Evolutionary conservation across 306 rosid species (phyloP).

Genomic region (Acacia confusa): DNA sequence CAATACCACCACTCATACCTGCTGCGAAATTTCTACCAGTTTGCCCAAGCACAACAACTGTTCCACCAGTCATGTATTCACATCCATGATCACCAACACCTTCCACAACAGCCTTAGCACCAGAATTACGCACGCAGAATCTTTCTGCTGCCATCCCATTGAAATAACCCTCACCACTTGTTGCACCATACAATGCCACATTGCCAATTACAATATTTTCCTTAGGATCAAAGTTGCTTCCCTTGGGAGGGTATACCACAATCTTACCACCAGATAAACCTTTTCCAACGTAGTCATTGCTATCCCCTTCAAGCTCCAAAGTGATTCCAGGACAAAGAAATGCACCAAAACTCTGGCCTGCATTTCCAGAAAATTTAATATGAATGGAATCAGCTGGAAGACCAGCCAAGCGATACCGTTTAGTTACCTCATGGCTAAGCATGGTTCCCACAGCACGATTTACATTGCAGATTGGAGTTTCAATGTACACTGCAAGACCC

Average conservation of each 20-base stretch:
- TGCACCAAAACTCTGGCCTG: constrained; percentile 99
- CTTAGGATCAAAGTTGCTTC: constrained; percentile 85
- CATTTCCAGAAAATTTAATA: constrained; percentile 82
- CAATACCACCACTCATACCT: constrained; percentile 98
- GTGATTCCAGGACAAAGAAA: constrained; percentile 94
- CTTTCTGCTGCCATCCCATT: constrained; percentile 99
- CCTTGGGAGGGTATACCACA: constrained; percentile 86
- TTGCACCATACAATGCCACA: constrained; percentile 96
- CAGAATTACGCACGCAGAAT: constrained; percentile 96
- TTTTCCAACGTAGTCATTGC: constrained; percentile 96
- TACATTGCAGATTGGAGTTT: constrained; percentile 62
- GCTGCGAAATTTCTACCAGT: constrained; percentile 99
- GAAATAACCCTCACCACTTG: constrained; percentile 93
- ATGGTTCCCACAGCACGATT: constrained; percentile 99
- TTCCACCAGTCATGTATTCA: constrained; percentile 99
- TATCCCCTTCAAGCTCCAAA: constrained; percentile 97
- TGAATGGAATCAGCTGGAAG: constrained; percentile 94
- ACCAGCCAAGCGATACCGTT: constrained; percentile 73
- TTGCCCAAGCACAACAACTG: constrained; percentile 88
- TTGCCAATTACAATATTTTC: constrained; percentile 93
- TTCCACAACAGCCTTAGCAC: constrained; percentile 95
- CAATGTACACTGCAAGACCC: constrained; percentile 89
- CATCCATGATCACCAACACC: constrained; percentile 99
- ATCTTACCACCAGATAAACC: constrained; percentile 97
- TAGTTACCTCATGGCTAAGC: constrained; percentile 99